phyloP scores from a whole-genome alignment of 1,284 basidiomycete genomes.

The Austroboletus novae-zelandiae region DNA sequence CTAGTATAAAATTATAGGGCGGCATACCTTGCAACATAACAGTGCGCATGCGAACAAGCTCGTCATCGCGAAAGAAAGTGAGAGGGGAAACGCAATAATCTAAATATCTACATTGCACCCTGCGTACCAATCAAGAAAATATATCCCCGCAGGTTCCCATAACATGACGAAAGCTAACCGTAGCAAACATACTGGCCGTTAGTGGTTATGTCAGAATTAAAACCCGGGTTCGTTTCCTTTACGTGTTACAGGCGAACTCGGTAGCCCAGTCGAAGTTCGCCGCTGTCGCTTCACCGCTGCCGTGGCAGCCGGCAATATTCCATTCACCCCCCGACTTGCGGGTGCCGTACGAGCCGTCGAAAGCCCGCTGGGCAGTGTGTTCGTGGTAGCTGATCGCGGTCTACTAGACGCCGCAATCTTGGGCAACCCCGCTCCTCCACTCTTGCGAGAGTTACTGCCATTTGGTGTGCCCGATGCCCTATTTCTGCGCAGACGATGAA shows the following conservation, averaged over 20 bases:
- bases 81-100: constrained; percentile 26
- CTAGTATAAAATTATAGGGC: constrained; percentile 32
- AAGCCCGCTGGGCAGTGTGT: constrained; percentile 47
- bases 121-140: constrained; percentile 35
- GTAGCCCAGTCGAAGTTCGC: constrained; percentile 62
- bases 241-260: constrained; percentile 35
- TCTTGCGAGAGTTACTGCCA: constrained; percentile 56
- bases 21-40: constrained; percentile 26
- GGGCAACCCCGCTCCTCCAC: constrained; percentile 51
- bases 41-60: constrained; percentile 19
- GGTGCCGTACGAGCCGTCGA: constrained; percentile 39
- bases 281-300: constrained; percentile 75
- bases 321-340: constrained; percentile 29
- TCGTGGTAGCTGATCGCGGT: constrained; percentile 49
- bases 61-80: constrained; percentile 6
- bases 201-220: constrained; percentile 10
- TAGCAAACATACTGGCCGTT: constrained; percentile 2
- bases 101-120: constrained; percentile 34
- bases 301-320: constrained; percentile 26
- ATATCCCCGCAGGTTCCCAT: constrained; percentile 26
- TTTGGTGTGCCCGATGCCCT: constrained; percentile 71
- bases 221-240: constrained; percentile 32
- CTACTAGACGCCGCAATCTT: constrained; percentile 70
- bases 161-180: constrained; percentile 3
- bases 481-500: constrained; percentile 49